These are phyloP conservation scores for Lasiosphaeris hirsuta DNA, from an alignment of 495 filamentous ascomycete genomes.

Conservation along the genomic window DNA sequence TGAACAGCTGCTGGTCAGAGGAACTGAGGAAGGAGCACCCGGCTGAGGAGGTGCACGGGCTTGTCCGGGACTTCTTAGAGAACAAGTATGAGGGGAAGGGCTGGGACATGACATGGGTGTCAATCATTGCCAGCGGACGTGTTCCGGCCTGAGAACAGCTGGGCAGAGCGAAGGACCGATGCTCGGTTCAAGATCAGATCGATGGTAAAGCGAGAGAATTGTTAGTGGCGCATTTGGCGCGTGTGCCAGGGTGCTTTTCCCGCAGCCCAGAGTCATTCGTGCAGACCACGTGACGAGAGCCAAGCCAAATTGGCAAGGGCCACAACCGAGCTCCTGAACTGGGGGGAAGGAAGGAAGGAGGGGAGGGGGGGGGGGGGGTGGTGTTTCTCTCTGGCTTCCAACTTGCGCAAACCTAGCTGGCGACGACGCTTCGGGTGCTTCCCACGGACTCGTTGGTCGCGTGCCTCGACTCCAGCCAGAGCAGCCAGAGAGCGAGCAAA, in stretches of 20 bases:
- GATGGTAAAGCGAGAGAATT: no score
- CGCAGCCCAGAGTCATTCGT: constrained; percentile 27
- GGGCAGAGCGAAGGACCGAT: neutral
- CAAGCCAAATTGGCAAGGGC: neutral
- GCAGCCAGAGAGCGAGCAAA: neutral
- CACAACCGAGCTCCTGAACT: no score
- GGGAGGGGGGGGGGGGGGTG: no score
- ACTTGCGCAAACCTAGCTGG: neutral
- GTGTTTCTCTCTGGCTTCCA: neutral
- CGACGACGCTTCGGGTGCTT: constrained; percentile 5
- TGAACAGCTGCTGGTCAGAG: constrained; percentile 36
- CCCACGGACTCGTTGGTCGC: constrained; percentile 5
- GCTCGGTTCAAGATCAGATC: no score
- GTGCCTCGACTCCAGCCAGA: neutral
- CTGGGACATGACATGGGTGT: constrained; percentile 37
- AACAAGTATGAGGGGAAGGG: constrained; percentile 33
- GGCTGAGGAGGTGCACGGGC: constrained; percentile 28
- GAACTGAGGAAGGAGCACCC: constrained; percentile 33
- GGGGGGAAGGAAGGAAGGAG: no score
- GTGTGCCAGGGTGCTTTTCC: constrained; percentile 18
- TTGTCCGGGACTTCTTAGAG: constrained; percentile 33
- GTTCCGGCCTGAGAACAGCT: constrained; percentile 19
- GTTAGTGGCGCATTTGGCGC: no score
- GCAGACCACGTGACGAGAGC: constrained; percentile 32
- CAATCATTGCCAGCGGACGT: constrained; percentile 32